phyloP scores from a whole-genome alignment of 129 eudicot species.

The Pittosporum tobira region DNA sequence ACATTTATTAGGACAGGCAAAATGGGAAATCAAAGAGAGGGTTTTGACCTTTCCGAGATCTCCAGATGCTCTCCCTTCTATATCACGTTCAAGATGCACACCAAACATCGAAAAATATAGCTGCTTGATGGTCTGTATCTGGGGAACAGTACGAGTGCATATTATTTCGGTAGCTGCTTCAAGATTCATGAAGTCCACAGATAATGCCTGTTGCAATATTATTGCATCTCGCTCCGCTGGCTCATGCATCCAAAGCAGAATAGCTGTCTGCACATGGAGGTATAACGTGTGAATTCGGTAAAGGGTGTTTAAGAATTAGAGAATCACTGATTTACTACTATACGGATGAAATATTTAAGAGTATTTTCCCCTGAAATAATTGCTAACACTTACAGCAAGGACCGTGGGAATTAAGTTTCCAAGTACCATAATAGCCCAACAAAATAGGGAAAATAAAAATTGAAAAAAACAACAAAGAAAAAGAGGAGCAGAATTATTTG shows the following conservation, averaged over 20 bases:
- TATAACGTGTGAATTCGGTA: not conserved
- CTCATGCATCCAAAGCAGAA: slow-evolving; percentile 65
- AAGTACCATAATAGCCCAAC: not conserved
- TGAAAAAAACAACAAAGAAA: too few species aligned
- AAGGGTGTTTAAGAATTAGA: not conserved
- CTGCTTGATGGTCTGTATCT: slow-evolving; percentile 32
- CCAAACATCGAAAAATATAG: slow-evolving; percentile 35
- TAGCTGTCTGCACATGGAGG: slow-evolving; percentile 33
- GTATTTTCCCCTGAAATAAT: too few species aligned
- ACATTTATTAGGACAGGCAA: not conserved
- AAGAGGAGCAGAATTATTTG: not conserved
- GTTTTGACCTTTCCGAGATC: slow-evolving; percentile 48
- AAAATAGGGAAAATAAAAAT: not conserved
- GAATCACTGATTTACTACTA: not conserved
- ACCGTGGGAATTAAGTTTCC: not conserved
- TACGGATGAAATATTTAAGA: not conserved
- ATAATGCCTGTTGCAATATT: slow-evolving; percentile 31
- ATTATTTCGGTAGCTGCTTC: slow-evolving; percentile 42
- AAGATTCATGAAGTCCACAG: slow-evolving; percentile 25
- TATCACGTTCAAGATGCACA: slow-evolving; percentile 34
- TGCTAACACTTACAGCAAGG: not conserved
- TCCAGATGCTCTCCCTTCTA: slow-evolving; percentile 33
- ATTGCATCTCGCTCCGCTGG: slow-evolving; percentile 55
- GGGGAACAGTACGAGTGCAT: slow-evolving; percentile 42
- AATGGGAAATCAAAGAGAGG: not conserved